Percentiles rank a stretch among this genome's conserved stretches.
Conservation (phyloP, 75 land plant species). For the Pinus albicaulis region DNA sequence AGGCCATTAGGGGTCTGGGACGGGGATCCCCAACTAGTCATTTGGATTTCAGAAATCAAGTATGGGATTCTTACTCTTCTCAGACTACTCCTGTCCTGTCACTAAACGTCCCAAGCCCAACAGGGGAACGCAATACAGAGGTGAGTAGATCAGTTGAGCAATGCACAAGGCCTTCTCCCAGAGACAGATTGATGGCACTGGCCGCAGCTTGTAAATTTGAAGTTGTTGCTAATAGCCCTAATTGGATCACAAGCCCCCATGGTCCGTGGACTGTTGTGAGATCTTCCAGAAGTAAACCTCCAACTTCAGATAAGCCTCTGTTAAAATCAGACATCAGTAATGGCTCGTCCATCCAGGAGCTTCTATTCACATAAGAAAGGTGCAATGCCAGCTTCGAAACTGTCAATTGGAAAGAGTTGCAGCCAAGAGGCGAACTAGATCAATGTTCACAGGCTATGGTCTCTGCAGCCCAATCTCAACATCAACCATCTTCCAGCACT, state of each 20-base stretch:
- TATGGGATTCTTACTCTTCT: background rate
- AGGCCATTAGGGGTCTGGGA: background rate
- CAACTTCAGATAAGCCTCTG: no score
- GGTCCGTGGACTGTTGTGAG: slow-evolving; percentile 1
- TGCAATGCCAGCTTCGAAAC: background rate
- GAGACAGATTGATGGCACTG: no score
- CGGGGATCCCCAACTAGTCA: background rate
- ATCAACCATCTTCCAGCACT: no score
- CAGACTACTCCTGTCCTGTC: background rate
- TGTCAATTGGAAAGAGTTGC: background rate
- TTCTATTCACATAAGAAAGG: background rate
- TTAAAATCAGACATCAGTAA: no score
- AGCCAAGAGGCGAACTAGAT: background rate
- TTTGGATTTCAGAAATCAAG: background rate
- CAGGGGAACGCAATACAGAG: background rate
- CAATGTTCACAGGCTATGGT: no score
- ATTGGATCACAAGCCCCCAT: background rate
- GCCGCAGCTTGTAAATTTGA: no score
- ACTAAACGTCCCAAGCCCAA: background rate
- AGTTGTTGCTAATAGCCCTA: background rate
- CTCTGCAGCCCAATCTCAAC: no score
- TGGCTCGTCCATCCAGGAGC: no score
- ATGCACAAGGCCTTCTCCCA: background rate
- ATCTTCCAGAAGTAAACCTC: background rate
- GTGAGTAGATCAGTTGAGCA: background rate